Evolutionary conservation across 148 eudicot species (phyloP).

Genomic region (Camellia sinensis): DNA sequence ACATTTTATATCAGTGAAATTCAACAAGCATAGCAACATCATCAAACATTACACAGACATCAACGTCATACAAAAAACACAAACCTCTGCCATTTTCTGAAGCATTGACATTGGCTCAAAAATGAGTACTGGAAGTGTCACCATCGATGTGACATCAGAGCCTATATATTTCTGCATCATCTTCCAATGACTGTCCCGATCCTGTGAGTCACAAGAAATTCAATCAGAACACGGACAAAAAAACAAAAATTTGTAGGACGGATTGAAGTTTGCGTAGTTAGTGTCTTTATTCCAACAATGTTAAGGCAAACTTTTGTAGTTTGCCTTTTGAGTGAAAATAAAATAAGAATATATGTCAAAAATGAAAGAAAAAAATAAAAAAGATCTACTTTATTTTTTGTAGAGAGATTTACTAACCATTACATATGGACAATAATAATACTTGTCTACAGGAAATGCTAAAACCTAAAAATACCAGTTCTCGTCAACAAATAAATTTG

Average conservation of each 20-base stretch:
- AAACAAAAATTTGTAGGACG: not conserved
- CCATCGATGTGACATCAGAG: slow-evolving; percentile 95
- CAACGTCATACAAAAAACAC: slow-evolving; percentile 2
- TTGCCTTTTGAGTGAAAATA: no score
- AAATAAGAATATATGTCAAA: no score
- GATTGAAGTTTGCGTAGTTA: not conserved
- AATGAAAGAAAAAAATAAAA: not conserved
- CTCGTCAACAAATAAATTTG: not conserved
- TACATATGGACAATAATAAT: not conserved
- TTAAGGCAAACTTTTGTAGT: not conserved
- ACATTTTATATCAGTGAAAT: slow-evolving; percentile 12
- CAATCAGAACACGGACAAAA: not conserved
- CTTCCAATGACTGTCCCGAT: slow-evolving; percentile 88
- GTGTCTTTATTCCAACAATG: not conserved
- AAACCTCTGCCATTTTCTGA: slow-evolving; percentile 99
- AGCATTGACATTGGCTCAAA: slow-evolving; percentile 99
- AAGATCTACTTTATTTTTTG: not conserved
- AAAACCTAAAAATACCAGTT: not conserved
- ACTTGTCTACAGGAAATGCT: not conserved
- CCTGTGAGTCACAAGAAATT: slow-evolving; percentile 40
- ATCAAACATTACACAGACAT: not conserved
- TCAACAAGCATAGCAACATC: not conserved
- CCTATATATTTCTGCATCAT: slow-evolving; percentile 98
- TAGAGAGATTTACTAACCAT: not conserved
- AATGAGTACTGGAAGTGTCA: slow-evolving; percentile 90